Conservation (phyloP, 805 yeast species). For the Middelhovenomyces tepae region DNA sequence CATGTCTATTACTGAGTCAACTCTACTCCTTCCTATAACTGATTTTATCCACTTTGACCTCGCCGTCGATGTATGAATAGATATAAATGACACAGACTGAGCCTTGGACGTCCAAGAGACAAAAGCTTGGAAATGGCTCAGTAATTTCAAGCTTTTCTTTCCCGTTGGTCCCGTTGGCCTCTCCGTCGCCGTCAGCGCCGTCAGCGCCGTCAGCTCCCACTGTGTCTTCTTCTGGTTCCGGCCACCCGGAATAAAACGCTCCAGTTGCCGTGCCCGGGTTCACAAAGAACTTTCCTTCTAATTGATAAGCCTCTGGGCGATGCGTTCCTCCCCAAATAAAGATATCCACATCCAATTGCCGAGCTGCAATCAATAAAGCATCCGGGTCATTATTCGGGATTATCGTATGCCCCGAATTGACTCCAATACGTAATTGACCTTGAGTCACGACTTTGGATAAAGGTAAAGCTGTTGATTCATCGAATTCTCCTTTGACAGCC, state of each 20-base stretch:
- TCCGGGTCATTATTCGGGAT: conserved; percentile 85
- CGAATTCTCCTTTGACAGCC: conserved; percentile 77
- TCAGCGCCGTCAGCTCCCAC: conserved; percentile 29
- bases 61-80: conserved; percentile 71
- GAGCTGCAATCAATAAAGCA: conserved; percentile 68
- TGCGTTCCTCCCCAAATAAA: conserved; percentile 91
- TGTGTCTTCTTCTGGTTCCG: conserved; percentile 42
- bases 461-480: conserved; percentile 47
- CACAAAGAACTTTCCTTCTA: conserved; percentile 88
- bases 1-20: too few species aligned
- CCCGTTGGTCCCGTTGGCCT: conserved; percentile 9
- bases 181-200: conserved; percentile 20
- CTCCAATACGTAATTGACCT: conserved; percentile 71
- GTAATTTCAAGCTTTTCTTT: conserved; percentile 10
- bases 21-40: conserved; percentile 51
- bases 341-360: conserved; percentile 87
- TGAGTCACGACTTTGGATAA: conserved; percentile 53
- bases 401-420: conserved; percentile 73
- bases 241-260: conserved; percentile 63
- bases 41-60: conserved; percentile 86
- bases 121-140: conserved; percentile 70
- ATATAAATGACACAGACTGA: conserved; percentile 71
- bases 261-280: conserved; percentile 98
- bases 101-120: conserved; percentile 79
- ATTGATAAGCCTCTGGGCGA: conserved; percentile 82